Conservation (phyloP, 257 asterid genomes). For the Primulina eburnea region DNA sequence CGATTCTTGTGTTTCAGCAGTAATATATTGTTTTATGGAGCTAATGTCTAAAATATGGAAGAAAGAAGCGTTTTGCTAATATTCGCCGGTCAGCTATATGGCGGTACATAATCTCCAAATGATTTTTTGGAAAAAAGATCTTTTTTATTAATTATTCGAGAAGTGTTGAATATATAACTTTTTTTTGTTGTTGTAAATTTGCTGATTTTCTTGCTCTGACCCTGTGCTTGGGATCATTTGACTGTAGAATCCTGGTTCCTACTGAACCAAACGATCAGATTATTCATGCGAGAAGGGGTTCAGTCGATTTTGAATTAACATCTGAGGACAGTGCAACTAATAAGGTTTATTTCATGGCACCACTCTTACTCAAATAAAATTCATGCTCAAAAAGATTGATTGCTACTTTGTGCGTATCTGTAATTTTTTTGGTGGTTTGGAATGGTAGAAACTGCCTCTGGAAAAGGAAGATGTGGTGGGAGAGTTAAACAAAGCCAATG, state of each 20-base stretch:
- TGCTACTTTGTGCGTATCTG: not conserved
- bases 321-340: slow-evolving; percentile 39
- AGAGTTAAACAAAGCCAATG: slow-evolving; percentile 50
- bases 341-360: slow-evolving; percentile 25
- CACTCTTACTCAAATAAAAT: not conserved
- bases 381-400: not conserved
- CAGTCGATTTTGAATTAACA: slow-evolving; percentile 27
- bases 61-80: too few relatives aligned
- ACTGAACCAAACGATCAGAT: slow-evolving; percentile 33
- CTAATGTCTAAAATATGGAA: too few relatives aligned
- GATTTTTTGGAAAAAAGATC: too few relatives aligned
- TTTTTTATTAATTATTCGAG: too few relatives aligned
- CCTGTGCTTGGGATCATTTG: slow-evolving; percentile 16
- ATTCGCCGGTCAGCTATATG: too few relatives aligned
- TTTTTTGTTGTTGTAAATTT: not conserved
- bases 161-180: not conserved
- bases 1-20: too few relatives aligned
- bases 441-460: slow-evolving; percentile 31
- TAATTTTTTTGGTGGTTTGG: not conserved
- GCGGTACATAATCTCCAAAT: too few relatives aligned
- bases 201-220: slow-evolving; percentile 13
- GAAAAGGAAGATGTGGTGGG: slow-evolving; percentile 40
- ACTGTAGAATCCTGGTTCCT: slow-evolving; percentile 43
- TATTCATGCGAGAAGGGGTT: slow-evolving; percentile 28
- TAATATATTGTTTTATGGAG: too few relatives aligned